These are phyloP conservation scores for Hysterium pulicare DNA, from an alignment of 2,329 filamentous ascomycete species.

Conservation along the genomic window DNA sequence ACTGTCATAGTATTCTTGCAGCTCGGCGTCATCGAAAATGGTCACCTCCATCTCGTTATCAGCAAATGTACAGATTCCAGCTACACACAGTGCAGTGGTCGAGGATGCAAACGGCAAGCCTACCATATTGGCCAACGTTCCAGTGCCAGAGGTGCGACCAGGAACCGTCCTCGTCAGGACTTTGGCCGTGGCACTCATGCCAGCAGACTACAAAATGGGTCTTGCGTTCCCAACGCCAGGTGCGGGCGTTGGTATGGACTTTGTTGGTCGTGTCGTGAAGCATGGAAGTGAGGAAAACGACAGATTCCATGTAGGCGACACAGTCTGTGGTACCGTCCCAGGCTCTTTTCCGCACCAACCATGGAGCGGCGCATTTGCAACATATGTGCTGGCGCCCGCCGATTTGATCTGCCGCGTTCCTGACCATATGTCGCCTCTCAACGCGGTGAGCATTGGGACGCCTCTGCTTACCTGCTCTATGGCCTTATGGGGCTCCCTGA, in stretches of 20 bases:
- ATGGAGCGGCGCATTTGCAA: constrained; percentile 27
- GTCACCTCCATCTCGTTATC: too few relatives aligned
- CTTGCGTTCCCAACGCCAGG: constrained; percentile 7
- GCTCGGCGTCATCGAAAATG: too few relatives aligned
- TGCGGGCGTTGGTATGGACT: constrained; percentile 35
- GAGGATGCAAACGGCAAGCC: not conserved
- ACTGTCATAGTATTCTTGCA: too few relatives aligned
- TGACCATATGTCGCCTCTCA: constrained; percentile 16
- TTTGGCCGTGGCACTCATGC: constrained; percentile 7
- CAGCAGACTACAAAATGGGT: constrained; percentile 6
- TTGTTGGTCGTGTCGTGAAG: constrained; percentile 29
- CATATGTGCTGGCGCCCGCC: constrained; percentile 21
- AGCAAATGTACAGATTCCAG: too few relatives aligned
- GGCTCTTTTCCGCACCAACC: constrained; percentile 4
- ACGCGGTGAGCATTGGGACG: constrained; percentile 3
- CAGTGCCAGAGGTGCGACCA: not conserved
- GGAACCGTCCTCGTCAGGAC: constrained; percentile 5
- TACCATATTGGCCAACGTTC: not conserved
- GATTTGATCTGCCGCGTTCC: constrained; percentile 22
- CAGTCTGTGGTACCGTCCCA: constrained; percentile 10
- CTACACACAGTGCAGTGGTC: not conserved
- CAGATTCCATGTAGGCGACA: constrained; percentile 13
- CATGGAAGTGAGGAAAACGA: constrained; percentile 23
- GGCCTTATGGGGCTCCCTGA: not conserved
- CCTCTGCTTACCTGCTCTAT: not conserved